A percentile compares a stretch with the other conserved stretches of the same genome.
Conservation (phyloP, 345 rosid species). For the Hypericum androsaemum region DNA sequence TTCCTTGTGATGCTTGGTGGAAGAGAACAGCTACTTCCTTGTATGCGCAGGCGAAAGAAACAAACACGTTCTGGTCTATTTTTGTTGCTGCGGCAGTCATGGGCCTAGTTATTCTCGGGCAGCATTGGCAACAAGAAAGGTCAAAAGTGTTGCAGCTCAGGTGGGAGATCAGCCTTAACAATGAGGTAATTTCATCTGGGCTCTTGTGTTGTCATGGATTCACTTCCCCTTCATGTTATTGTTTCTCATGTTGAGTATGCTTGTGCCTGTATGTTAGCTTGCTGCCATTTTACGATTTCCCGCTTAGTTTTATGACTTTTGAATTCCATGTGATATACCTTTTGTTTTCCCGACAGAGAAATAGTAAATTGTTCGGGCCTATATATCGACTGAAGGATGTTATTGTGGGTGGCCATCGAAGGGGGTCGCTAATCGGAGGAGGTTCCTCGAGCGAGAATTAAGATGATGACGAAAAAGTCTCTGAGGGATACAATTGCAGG, state of each 20-base stretch:
- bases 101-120: slow-evolving; percentile 91
- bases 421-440: slow-evolving; percentile 50
- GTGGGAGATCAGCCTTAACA: slow-evolving; percentile 56
- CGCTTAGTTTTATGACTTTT: neutral
- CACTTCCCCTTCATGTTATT: neutral
- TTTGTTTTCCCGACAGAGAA: slow-evolving; percentile 34
- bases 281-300: neutral
- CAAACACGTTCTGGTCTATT: slow-evolving; percentile 83
- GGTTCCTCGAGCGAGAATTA: slow-evolving; percentile 37
- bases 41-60: slow-evolving; percentile 68
- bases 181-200: slow-evolving; percentile 41
- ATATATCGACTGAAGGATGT: slow-evolving; percentile 70
- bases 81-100: slow-evolving; percentile 87
- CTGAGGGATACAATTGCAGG: neutral
- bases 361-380: slow-evolving; percentile 57
- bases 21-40: slow-evolving; percentile 69
- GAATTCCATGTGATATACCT: neutral
- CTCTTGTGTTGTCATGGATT: neutral
- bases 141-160: slow-evolving; percentile 80
- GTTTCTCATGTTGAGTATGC: neutral
- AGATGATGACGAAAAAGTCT: slow-evolving; percentile 27
- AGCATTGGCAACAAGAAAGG: slow-evolving; percentile 93
- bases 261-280: neutral
- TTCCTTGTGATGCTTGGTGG: slow-evolving; percentile 96
- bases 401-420: slow-evolving; percentile 62